Evolutionary conservation across 2,329 filamentous ascomycete genomes (phyloP), one percentile per base, ranked within the genome.

Genomic region (Helminthosporium solani): DNA sequence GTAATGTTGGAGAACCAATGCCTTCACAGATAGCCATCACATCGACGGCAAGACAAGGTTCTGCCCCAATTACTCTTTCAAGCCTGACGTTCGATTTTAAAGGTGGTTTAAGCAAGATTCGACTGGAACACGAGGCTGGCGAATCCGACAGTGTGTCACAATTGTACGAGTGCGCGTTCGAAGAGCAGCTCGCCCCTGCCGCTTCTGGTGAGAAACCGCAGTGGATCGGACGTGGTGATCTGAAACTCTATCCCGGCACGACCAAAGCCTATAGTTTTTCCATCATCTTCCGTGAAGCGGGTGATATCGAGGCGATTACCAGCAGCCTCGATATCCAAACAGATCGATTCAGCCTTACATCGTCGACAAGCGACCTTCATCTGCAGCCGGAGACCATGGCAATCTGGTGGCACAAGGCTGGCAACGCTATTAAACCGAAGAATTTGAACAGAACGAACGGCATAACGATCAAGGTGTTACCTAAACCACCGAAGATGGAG

Each of bases 401-500:
- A 1, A 45, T 50, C 16, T 72, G 70, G 70, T 72, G 67, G 66
- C 61, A 63, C 7, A 50, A 51, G 34, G 55, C 58, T n/a, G 47
- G 53, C 7, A 39, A 49, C 12, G 54, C 50, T 11, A 45, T 64
- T 34, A 68, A 58, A 33, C 45, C 62, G 28, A 58, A 64, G 28
- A 63, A 60, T 33, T 35, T 70, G 16, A 64, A 61, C 34, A 57
- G 62, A 21, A 54, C 60, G 2, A 58, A 58, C 45, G 74, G 76
- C 1, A 74, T 80, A 27, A 73, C 74, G 2, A 80, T 95, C 45
- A 85, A 82, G 45, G 84, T 99, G 19, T 78, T 90, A 43, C 92
- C 94, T 1, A 88, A 95, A 54, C 94, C 92, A 21, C 94, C 94
- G 0, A 97, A 96, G 70, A 83, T 99, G 74, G 84, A 89, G 57